Conservation (phyloP, 139 green algal genomes). For the Tetraselmis striata region DNA sequence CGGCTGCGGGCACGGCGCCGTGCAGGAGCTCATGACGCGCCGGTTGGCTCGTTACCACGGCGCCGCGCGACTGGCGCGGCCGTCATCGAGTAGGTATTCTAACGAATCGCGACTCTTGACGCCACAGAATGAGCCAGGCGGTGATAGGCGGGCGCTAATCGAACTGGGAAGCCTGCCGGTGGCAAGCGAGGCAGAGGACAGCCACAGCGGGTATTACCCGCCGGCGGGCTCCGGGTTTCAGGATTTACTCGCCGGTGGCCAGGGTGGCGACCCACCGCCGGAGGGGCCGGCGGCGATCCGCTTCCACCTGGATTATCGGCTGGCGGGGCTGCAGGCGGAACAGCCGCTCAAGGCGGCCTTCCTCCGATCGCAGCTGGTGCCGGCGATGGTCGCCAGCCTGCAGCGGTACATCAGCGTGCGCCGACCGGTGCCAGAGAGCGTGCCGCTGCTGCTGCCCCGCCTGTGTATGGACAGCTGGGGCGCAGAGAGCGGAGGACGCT, state of each 20-base stretch:
- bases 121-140: no score
- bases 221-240: no score
- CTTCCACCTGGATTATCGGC: neutral
- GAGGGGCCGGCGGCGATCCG: neutral
- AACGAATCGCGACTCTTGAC: no score
- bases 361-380: neutral
- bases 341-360: neutral
- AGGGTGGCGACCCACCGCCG: neutral
- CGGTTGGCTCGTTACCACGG: neutral
- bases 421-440: neutral
- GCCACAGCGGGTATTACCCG: neutral
- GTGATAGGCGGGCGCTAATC: neutral
- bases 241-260: no score
- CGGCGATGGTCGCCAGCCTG: neutral
- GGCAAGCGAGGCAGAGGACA: no score
- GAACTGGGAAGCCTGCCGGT: neutral
- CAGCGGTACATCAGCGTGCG: neutral
- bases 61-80: no score
- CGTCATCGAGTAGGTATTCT: no score
- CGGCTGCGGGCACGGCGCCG: neutral
- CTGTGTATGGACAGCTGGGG: neutral
- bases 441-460: neutral
- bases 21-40: neutral
- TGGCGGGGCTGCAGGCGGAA: neutral
- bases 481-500: neutral